Conservation (phyloP, 2,329 filamentous ascomycete species). For the Aureobasidium sp. region DNA sequence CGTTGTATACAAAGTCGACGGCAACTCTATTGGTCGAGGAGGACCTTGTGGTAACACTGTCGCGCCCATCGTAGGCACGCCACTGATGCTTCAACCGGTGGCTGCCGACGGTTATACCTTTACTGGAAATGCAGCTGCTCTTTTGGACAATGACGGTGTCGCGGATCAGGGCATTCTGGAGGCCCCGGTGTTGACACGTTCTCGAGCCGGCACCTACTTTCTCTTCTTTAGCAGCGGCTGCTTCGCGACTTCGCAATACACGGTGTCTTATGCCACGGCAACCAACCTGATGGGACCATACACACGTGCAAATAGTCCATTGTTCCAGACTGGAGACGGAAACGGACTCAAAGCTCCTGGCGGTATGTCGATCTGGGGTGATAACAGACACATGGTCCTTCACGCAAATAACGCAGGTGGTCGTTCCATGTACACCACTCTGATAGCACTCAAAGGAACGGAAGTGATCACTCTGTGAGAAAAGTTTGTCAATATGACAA, state of each 20-base stretch:
- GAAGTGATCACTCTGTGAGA: slow-evolving; percentile 1
- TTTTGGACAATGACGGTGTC: slow-evolving; percentile 27
- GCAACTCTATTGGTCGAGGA: slow-evolving; percentile 24
- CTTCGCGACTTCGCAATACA: slow-evolving; percentile 23
- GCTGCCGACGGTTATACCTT: slow-evolving; percentile 27
- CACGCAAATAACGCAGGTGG: slow-evolving; percentile 25
- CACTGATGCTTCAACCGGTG: slow-evolving; percentile 28
- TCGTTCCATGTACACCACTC: slow-evolving; percentile 17
- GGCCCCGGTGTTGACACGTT: slow-evolving; percentile 26
- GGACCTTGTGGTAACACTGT: slow-evolving; percentile 26
- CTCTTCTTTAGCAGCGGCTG: slow-evolving; percentile 27
- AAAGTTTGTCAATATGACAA: not conserved
- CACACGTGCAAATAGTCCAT: slow-evolving; percentile 19
- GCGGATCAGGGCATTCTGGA: slow-evolving; percentile 29
- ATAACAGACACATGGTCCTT: slow-evolving; percentile 27
- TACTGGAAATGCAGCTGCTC: slow-evolving; percentile 21
- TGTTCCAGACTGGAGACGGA: slow-evolving; percentile 23
- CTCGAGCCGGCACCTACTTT: slow-evolving; percentile 21
- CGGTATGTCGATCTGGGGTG: slow-evolving; percentile 26
- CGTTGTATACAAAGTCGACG: slow-evolving; percentile 28
- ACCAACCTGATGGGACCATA: slow-evolving; percentile 22
- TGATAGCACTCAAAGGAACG: slow-evolving; percentile 10
- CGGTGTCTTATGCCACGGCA: slow-evolving; percentile 25
- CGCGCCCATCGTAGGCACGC: slow-evolving; percentile 26
- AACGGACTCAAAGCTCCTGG: slow-evolving; percentile 27